Evolutionary conservation across 306 rosid genomes (phyloP).

Genomic region (Abrus precatorius): DNA sequence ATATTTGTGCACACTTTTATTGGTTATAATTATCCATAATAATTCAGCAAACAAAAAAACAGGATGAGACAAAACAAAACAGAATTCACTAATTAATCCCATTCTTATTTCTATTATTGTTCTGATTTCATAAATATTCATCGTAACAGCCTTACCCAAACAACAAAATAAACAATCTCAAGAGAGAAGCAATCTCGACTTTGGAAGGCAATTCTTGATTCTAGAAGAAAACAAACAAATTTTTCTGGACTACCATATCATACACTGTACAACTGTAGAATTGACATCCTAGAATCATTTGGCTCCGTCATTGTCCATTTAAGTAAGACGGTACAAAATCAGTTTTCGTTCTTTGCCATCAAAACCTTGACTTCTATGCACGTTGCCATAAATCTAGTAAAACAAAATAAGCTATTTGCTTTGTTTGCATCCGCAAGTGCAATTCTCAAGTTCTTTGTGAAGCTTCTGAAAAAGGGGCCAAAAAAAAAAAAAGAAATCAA

Average conservation of each 20-base stretch:
- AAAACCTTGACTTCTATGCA: slow-evolving; percentile 49
- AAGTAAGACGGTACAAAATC: slow-evolving; percentile 56
- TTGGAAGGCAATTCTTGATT: slow-evolving; percentile 29
- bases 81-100: not conserved
- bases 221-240: slow-evolving; percentile 23
- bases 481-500: not conserved
- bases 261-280: slow-evolving; percentile 50
- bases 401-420: slow-evolving; percentile 43
- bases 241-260: slow-evolving; percentile 47
- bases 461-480: slow-evolving; percentile 64
- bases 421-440: slow-evolving; percentile 84
- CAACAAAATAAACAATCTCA: slow-evolving; percentile 23
- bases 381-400: slow-evolving; percentile 33
- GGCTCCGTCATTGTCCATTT: slow-evolving; percentile 42
- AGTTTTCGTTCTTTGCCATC: slow-evolving; percentile 43
- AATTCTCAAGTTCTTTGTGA: slow-evolving; percentile 74
- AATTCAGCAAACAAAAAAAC: not conserved
- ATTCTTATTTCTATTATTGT: not conserved
- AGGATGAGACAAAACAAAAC: not conserved
- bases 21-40: not conserved
- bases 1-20: not conserved
- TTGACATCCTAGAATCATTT: slow-evolving; percentile 37
- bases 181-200: slow-evolving; percentile 33
- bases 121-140: slow-evolving; percentile 5
- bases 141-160: not conserved